Base-by-base conservation (phyloP, 2,329 filamentous ascomycete species). In the Fusarium sp. region DNA sequence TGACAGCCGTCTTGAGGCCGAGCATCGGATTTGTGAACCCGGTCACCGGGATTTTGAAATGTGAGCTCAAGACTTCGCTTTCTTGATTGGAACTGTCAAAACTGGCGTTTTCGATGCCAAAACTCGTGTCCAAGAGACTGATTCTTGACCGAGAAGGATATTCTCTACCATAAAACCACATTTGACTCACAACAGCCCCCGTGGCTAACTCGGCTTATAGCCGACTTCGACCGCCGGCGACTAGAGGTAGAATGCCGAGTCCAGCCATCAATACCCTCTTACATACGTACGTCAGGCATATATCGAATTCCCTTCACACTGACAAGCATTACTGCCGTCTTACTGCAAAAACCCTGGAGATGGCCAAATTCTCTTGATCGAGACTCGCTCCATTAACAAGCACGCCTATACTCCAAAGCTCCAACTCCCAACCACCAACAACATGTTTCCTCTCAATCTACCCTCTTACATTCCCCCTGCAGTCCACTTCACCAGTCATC, bases 401-500 rank as follows among this genome's bases (percentile, higher is more conserved):
- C 73, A 73, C 78, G 73, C 76, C 78, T 69, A 72, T 76, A 79
- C 75, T 79, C 79, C 77, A 76, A 74, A 76, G 72, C 78, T 74
- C 74, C 78, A 69, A 74, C 76, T 76, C 72, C 77, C 59, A 60
- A 66, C 69, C 60, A 69, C 74, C 66, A 66, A 66, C 67, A 67
- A 67, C 64, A 65, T 69, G 59, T 69, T 54, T 27, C 16, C 37
- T 54, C 48, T 58, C 57, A 37, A 48, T 65, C 59, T 64, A 67
- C 59, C 50, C 22, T 48, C 69, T 58, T 24, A 48, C 37, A 45
- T 22, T 39, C 45, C 35, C 72, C 64, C 43, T 41, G 29, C 33
- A 27, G 62, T 20, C 67, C 13, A 58, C 39, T 11, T 66, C 86
- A 91, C 89, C 89, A 91, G 74, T 91, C 90, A 82, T 92, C 90